Conservation (phyloP, 73 alveolate species). For the Paraurostyla sp. region DNA sequence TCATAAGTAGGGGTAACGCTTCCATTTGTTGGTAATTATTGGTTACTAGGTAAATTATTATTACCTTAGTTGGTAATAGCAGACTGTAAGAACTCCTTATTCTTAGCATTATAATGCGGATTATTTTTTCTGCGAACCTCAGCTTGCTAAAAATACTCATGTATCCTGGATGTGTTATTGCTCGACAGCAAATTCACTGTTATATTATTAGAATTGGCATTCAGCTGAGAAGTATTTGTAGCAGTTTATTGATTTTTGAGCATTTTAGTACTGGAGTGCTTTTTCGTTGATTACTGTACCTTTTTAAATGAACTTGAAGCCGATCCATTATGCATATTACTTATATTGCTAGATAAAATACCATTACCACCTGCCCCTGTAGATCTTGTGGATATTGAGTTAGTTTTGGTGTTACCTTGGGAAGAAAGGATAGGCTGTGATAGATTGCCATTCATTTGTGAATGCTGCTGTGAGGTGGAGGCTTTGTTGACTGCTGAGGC, state of each 20-base stretch:
- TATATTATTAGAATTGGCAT: neutral
- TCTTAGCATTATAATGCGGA: neutral
- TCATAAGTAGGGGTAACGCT: neutral
- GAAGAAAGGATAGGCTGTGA: no score
- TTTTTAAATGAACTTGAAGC: no score
- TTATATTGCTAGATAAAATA: no score
- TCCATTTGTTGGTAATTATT: neutral
- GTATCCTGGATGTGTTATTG: conserved; percentile 16
- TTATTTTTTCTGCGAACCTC: conserved; percentile 19
- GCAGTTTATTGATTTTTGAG: neutral
- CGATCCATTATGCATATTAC: no score
- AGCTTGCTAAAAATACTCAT: conserved; percentile 26
- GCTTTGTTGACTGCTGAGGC: neutral
- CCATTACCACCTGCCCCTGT: no score
- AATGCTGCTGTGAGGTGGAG: neutral
- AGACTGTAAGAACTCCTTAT: neutral
- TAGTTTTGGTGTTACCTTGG: no score
- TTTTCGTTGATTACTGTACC: no score
- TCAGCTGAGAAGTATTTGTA: no score
- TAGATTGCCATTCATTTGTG: no score
- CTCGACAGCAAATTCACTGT: conserved; percentile 5
- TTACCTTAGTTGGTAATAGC: neutral
- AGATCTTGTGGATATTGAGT: no score
- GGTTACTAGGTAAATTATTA: conserved; percentile 13
- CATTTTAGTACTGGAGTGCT: no score